Evolutionary conservation across 2,329 filamentous ascomycete species (phyloP), one percentile per base, ranked within the genome.

Genomic region (Ophiosphaerella herpotricha): DNA sequence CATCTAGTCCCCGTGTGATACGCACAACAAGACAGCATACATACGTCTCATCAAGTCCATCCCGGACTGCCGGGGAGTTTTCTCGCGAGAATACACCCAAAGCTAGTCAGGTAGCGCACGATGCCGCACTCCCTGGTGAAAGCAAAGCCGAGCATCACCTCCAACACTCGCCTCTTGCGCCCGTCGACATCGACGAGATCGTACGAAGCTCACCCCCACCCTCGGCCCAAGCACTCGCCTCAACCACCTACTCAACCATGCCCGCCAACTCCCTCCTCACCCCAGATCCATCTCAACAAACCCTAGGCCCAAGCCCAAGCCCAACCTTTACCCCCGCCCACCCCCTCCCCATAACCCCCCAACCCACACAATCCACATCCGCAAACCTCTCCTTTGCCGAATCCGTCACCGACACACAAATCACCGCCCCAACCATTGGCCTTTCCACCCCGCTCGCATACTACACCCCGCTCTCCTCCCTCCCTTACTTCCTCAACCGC

Each of bases 391-490:
- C 63, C 1, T 53, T 57, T 42, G 54, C 49, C 5, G 26, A 21
- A n/a, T 18, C 26, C n/a, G 36, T 8, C 4, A 39, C 43, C 6
- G 6, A 24, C 8, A 21, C 31, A 13, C 39, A n/a, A 35, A 35
- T 12, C 5, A 32, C 54, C 1, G 43, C 32, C 12, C 66, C 69
- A 4, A 64, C 61, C n/a, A 63, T 71, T 39, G 77, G 77, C 38
- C 61, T 75, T 33, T 65, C 64, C 1, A 78, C 78, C 0, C 57
- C 69, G 0, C 55, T 74, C n/a, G 67, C 72, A 5, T 80, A 80
- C 66, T 80, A 78, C 64, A 74, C 72, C 0, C 74, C 77, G 0
- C 69, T 80, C 0, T 64, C 72, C 36, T 66, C 72, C 32, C 65
- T 80, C 2, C 38, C 63, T 11, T 68, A 65, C 51, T 69, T 72